These are phyloP conservation scores for Mucor indicus DNA, from an alignment of 371 early-diverging fungal genomes.

Conservation along the genomic window DNA sequence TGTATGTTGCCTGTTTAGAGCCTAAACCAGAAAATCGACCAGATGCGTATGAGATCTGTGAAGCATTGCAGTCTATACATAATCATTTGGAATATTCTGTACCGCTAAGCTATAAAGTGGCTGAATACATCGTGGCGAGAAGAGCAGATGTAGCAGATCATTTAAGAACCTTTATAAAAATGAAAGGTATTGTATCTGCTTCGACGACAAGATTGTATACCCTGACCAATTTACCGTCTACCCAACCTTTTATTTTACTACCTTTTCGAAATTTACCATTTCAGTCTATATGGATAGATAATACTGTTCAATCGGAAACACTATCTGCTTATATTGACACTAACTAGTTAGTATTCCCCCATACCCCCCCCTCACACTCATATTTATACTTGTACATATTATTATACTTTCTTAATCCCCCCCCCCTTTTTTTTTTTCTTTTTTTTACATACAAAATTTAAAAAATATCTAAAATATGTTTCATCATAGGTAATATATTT, in stretches of 20 bases:
- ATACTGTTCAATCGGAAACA: too few relatives aligned
- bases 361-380: too few relatives aligned
- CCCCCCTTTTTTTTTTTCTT: too few relatives aligned
- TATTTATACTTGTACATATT: too few relatives aligned
- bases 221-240: conserved; percentile 35
- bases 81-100: conserved; percentile 32
- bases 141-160: conserved; percentile 45
- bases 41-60: conserved; percentile 31
- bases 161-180: conserved; percentile 34
- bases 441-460: too few relatives aligned
- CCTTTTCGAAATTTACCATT: conserved; percentile 24
- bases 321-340: too few relatives aligned
- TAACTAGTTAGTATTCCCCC: too few relatives aligned
- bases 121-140: conserved; percentile 42
- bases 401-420: too few relatives aligned
- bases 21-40: conserved; percentile 44
- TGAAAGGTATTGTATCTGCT: conserved; percentile 32
- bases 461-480: too few relatives aligned
- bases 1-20: conserved; percentile 39
- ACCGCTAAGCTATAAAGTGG: conserved; percentile 30
- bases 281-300: too few relatives aligned
- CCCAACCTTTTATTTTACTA: conserved; percentile 21
- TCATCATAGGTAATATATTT: too few relatives aligned
- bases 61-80: conserved; percentile 37
- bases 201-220: conserved; percentile 44